Conservation (phyloP, 2,329 filamentous ascomycete genomes). For the Periconia sp. region DNA sequence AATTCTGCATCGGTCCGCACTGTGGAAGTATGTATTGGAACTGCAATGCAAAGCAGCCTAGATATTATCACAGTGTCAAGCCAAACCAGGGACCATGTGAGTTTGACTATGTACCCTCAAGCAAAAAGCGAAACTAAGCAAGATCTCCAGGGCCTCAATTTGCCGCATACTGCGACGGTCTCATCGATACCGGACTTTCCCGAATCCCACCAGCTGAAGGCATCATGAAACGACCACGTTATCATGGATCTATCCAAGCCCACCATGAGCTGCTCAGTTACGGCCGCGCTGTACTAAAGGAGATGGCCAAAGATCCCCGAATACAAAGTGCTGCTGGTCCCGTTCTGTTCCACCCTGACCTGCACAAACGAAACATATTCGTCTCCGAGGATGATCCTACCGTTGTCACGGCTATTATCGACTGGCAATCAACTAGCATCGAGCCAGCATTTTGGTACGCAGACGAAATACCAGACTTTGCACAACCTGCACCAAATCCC, state of each 20-base stretch:
- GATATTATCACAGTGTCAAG: conserved; percentile 34
- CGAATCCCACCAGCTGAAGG: conserved; percentile 31
- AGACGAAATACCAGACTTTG: conserved; percentile 45
- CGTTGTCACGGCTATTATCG: conserved; percentile 43
- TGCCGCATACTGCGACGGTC: conserved; percentile 36
- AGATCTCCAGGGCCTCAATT: conserved; percentile 37
- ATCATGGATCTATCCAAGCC: conserved; percentile 38
- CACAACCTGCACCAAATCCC: conserved; percentile 24
- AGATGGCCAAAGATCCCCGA: conserved; percentile 26
- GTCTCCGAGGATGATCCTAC: conserved; percentile 44
- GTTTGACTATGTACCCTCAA: conserved; percentile 12
- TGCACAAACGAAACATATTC: conserved; percentile 49
- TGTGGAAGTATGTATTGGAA: conserved; percentile 34
- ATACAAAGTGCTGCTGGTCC: conserved; percentile 32
- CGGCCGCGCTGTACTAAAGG: conserved; percentile 29
- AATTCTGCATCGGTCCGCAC: conserved; percentile 35
- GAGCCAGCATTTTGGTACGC: conserved; percentile 46
- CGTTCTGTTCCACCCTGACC: conserved; percentile 44
- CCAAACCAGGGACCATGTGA: conserved; percentile 46
- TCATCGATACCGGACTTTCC: conserved; percentile 44
- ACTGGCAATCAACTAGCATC: conserved; percentile 47
- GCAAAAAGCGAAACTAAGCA: conserved; percentile 11
- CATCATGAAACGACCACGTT: conserved; percentile 25
- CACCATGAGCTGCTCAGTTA: conserved; percentile 37
- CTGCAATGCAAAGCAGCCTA: conserved; percentile 31